Base-by-base conservation (phyloP, 805 yeast species). In the Ogataea trehaloabstinens region DNA sequence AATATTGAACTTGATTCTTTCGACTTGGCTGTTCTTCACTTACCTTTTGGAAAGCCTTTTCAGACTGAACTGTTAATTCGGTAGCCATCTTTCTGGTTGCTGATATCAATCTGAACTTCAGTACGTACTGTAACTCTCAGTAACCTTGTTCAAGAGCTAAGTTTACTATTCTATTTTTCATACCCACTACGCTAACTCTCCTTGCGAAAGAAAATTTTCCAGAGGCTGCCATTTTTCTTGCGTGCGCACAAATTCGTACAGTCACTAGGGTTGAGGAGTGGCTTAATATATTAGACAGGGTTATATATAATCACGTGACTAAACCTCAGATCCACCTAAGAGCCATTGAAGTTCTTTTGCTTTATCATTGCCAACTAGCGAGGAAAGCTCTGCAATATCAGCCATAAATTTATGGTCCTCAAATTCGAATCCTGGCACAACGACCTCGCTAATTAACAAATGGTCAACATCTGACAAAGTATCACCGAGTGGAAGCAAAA, bases 11-110 rank as follows among this genome's bases (percentile, higher is more conserved):
- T n/a, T n/a, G n/a, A n/a, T n/a, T n/a, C n/a, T n/a, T n/a, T n/a
- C n/a, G n/a, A n/a, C n/a, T 22, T 22, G 8, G 12, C 12, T 22
- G 25, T 22, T 8, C 25, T 12, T 28, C 25, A 74, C 95, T 71
- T 80, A 87, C 95, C 95, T 93, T 93, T 84, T 93, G 99, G 96
- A 85, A 93, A 89, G 99, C 99, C 80, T 95, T 91, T 84, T 93
- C 99, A 72, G 97, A 85, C 85, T 93, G 99, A 80, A 93, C 99
- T 74, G 96, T 91, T 80, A 93, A 88, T 84, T 93, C 99, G 76
- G 98, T 85, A 72, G 98, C 95, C 98, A 91, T 93, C 78, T 78
- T 79, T 41, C 41, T 37, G 46, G 46, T 48, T 48, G 49, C 55
- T 51, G 32, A 32, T 21, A 25, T 20, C 8, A 7, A 20, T 21